Evolutionary conservation across 805 yeast species (phyloP), one percentile per base, ranked within the genome.

Genomic region (Candida peoriensis): DNA sequence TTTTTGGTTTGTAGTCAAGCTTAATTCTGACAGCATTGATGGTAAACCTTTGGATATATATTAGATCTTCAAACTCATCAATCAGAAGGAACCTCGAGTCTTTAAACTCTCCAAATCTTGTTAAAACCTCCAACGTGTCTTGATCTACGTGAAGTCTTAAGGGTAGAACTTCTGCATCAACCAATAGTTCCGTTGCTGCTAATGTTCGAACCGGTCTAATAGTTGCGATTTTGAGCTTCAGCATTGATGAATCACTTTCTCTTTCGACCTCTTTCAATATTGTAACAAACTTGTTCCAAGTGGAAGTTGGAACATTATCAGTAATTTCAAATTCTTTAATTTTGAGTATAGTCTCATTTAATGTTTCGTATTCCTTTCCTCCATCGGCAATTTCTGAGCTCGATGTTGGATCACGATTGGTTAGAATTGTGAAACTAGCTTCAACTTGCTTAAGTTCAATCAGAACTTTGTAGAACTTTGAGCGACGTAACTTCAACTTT

Each of bases 1-100:
- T 83, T 54, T 88, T 88, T 0, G 98, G 97, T 54, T 87, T 88
- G 56, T 93, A 93, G 57, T 93, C 97, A 26, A 93, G 63, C 42
- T 78, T 78, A 15, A 93, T 54, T 30, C 67, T 70, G 3, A 85
- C 60, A 0, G 78, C 63, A 38, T 72, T 71, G 5, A 88, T 68
- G 28, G 73, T 72, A 23, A 87, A 70, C 50, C 77, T 77, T 46
- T 84, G 87, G 30, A 88, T 67, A 50, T 74, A 89, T 1, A 76
- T 50, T 6, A 74, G 70, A 38, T 82, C 93, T 29, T 81, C 87
- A 38, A 63, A 69, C 10, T 64, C 69, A 17, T 69, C 68, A n/a
- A 77, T 68, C 12, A 83, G 60, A 4, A 71, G 70, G 52, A 84
- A 83, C 38, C 93, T 59, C 2, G 63, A 46, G 49, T 85, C 95